Base-by-base conservation (phyloP, 2,329 filamentous ascomycete genomes). In the Apiospora kogelbergensis region DNA sequence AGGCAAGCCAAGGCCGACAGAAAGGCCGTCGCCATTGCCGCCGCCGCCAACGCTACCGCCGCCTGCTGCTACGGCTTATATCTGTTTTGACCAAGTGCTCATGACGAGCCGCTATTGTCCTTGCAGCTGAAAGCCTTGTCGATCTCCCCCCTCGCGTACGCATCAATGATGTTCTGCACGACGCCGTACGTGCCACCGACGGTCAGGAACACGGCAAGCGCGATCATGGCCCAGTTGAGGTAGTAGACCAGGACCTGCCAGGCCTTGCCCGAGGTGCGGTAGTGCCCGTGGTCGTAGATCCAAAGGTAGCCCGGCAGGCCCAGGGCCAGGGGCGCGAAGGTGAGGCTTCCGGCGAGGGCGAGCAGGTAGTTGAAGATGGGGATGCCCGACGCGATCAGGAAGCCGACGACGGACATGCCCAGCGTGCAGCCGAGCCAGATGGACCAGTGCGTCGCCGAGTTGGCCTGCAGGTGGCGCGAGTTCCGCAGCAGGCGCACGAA, bases 151-250 rank as follows among this genome's bases (percentile, higher is more conserved):
- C 79, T 79, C 4, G 79, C 81, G 73, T 88, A 88, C 0, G 86
- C 85, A 67, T 84, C 78, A 67, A 84, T 84, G 70, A 88, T 86
- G 71, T 84, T 79, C 68, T 84, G 79, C 30, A 87, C 81, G 2
- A 85, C 83, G 44, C 84, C 80, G 67, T 82, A 82, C 1, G 81
- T 84, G 2, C 81, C 81, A 17, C 79, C 80, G 24, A 82, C 70
- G 1, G 78, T 81, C 70, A 83, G 44, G 68, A 83, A 83, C 0
- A 73, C 74, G 0, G 78, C 80, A 0, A 82, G 67, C 0, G 74
- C 60, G 66, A 81, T 78, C 75, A 83, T 75, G 20, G 75, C 67
- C 75, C 76, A 78, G 69, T 79, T 77, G 44, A 81, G 75, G 65
- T 75, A 78, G 69, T 77, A 81, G 1, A 77, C 75, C 11, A 73